phyloP scores from a whole-genome alignment of 257 asterid genomes.

The Coffea eugenioides region DNA sequence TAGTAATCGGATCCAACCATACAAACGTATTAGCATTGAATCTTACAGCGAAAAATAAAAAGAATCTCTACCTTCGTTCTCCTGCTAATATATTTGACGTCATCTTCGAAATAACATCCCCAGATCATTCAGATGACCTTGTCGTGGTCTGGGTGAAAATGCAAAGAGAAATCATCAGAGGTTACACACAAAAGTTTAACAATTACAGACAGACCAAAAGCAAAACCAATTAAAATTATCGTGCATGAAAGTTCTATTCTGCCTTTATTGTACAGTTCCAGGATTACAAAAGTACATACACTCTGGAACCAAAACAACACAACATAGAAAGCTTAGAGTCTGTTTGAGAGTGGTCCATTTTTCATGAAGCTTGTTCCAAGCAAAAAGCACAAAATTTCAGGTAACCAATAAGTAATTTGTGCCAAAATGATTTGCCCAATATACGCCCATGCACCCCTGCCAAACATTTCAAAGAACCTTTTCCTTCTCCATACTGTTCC shows the following conservation, averaged over 20 bases:
- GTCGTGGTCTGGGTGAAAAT: slow-evolving; percentile 29
- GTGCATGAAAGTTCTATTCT: not conserved
- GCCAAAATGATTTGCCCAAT: not conserved
- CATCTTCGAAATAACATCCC: slow-evolving; percentile 58
- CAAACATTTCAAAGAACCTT: not conserved
- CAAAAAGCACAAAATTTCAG: not conserved
- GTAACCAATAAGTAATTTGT: not conserved
- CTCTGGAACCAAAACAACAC: not conserved
- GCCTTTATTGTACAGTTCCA: not conserved
- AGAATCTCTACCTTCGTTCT: slow-evolving; percentile 71
- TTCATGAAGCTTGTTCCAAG: not conserved
- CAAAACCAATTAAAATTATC: not conserved
- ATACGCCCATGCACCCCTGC: not conserved
- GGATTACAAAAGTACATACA: not conserved
- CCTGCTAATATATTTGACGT: slow-evolving; percentile 83
- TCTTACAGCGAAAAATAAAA: not conserved
- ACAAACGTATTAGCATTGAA: slow-evolving; percentile 3
- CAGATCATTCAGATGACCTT: slow-evolving; percentile 58
- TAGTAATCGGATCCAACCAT: not conserved
- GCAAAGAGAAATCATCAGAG: not conserved
- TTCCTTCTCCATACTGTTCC: not conserved
- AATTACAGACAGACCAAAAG: not conserved
- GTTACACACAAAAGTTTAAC: not conserved
- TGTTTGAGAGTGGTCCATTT: not conserved
- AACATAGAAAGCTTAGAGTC: not conserved